Conservation (phyloP, 2,329 filamentous ascomycete genomes). For the Tetracladium maxilliforme region DNA sequence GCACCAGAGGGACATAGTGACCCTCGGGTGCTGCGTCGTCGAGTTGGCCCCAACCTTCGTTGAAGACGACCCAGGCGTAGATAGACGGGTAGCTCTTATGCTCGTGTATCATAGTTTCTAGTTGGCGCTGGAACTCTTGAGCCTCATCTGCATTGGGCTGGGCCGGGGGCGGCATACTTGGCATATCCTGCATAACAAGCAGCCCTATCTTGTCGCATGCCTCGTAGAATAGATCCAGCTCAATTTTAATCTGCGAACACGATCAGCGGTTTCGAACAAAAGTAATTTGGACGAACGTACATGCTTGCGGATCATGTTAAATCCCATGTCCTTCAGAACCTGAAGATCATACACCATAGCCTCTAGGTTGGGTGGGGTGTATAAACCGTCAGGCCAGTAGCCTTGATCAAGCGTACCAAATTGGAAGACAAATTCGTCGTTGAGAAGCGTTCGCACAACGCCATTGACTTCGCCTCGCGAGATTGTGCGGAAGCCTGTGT, state of each 20-base stretch:
- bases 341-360: conserved; percentile 55
- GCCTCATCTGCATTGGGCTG: conserved; percentile 32
- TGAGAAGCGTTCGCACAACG: too few relatives aligned
- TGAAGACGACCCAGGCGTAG: conserved; percentile 43
- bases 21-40: conserved; percentile 36
- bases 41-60: conserved; percentile 57
- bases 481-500: conserved; percentile 56
- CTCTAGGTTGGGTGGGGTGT: conserved; percentile 48
- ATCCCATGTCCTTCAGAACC: conserved; percentile 47
- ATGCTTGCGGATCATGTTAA: conserved; percentile 60
- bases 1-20: conserved; percentile 36
- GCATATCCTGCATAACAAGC: conserved; percentile 63
- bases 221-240: conserved; percentile 51
- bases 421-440: conserved; percentile 53
- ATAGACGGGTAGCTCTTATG: too few relatives aligned
- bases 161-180: conserved; percentile 32
- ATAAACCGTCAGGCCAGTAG: conserved; percentile 56
- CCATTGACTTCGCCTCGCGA: conserved; percentile 39
- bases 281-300: too few relatives aligned
- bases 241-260: conserved; percentile 61
- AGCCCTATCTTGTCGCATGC: conserved; percentile 54
- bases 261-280: too few relatives aligned
- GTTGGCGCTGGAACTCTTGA: conserved; percentile 47
- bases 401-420: conserved; percentile 59
- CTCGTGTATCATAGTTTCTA: conserved; percentile 23